Conservation (phyloP, 129 eudicot genomes). For the Glebionis coronaria region DNA sequence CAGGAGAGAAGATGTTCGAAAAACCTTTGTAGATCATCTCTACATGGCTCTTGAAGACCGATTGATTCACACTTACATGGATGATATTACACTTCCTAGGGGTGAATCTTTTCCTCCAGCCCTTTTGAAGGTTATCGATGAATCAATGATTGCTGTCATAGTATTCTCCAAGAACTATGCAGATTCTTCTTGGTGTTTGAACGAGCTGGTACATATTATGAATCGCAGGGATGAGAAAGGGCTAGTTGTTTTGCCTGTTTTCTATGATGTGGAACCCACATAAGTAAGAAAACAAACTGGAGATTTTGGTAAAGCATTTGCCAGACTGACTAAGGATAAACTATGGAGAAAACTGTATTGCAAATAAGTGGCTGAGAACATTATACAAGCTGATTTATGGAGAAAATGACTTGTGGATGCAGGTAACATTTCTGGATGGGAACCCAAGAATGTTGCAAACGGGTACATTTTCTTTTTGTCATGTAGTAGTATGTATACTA, state of each 20-base stretch:
- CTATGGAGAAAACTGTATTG: background rate
- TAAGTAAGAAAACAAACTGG: background rate
- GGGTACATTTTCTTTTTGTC: background rate
- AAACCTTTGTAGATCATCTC: background rate
- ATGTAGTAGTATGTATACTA: too few relatives aligned
- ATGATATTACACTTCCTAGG: background rate
- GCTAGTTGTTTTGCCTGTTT: background rate
- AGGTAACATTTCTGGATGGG: background rate
- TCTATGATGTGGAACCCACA: background rate
- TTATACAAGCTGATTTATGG: too few relatives aligned
- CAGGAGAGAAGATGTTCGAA: background rate
- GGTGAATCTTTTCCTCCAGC: background rate
- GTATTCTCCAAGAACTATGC: slow-evolving; percentile 4
- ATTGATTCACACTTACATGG: background rate
- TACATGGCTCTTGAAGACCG: background rate
- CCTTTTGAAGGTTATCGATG: background rate
- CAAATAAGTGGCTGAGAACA: too few relatives aligned
- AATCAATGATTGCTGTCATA: background rate
- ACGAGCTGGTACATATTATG: background rate
- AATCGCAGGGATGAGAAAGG: background rate
- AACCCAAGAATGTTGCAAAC: background rate
- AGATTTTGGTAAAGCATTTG: background rate
- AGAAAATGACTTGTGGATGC: background rate
- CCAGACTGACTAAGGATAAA: background rate
- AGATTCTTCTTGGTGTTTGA: background rate